These are phyloP conservation scores for Nephelium lappaceum DNA, from an alignment of 345 rosid species.

Conservation along the genomic window DNA sequence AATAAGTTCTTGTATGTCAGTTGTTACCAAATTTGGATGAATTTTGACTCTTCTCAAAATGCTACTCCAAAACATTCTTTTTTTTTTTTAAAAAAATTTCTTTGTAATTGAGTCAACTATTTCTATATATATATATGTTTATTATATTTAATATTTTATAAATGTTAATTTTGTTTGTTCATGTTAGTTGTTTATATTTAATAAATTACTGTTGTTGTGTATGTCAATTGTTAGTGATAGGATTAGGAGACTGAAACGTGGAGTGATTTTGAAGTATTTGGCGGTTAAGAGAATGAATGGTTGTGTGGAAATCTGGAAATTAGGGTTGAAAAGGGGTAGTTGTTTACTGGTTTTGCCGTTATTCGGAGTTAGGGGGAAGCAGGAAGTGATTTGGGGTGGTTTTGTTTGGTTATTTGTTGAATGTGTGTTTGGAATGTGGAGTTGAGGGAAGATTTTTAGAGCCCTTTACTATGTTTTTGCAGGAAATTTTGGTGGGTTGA, in stretches of 20 bases:
- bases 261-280: neutral
- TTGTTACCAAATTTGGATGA: conserved; percentile 16
- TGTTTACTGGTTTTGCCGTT: too few species aligned
- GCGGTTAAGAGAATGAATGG: neutral
- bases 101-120: neutral
- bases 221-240: neutral
- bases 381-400: neutral
- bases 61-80: neutral
- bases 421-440: neutral
- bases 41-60: neutral
- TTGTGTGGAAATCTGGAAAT: conserved; percentile 1
- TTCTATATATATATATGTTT: neutral
- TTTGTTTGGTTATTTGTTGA: neutral
- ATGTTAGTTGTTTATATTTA: neutral
- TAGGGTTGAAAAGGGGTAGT: neutral
- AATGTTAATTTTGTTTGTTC: too few species aligned
- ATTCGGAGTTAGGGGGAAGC: neutral
- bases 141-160: too few species aligned
- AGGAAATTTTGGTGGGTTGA: neutral
- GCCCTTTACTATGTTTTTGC: neutral
- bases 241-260: neutral
- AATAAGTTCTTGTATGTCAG: neutral
- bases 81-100: neutral
- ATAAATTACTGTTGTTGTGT: neutral
- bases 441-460: too few species aligned